A percentile compares a stretch with the other conserved stretches of the same genome.
phyloP scores from a whole-genome alignment of 192 early-diverging fungal genomes.

The Pilaira anomala region DNA sequence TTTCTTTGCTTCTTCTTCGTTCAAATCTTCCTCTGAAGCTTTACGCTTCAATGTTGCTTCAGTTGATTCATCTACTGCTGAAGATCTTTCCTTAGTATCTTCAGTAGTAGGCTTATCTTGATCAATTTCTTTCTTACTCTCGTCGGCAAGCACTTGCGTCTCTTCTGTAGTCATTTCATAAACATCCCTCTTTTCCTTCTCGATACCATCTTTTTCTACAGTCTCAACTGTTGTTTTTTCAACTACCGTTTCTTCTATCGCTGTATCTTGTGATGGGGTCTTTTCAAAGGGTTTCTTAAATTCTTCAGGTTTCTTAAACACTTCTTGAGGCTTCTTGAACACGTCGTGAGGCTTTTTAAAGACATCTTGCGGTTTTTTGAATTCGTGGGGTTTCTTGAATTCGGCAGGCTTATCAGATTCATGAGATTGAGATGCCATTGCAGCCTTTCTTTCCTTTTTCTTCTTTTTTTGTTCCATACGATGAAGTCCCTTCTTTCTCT shows the following conservation, averaged over 20 bases:
- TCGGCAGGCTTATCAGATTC: too few relatives aligned
- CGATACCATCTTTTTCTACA: background rate
- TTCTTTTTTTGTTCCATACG: conserved; percentile 12
- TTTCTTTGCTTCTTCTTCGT: background rate
- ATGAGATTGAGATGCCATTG: too few relatives aligned
- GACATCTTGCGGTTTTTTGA: too few relatives aligned
- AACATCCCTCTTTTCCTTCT: background rate
- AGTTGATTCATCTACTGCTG: too few relatives aligned
- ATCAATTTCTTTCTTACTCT: background rate
- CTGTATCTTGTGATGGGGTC: too few relatives aligned
- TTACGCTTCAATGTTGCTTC: conserved; percentile 7
- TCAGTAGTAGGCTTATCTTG: background rate
- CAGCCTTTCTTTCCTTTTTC: background rate
- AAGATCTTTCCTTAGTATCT: too few relatives aligned
- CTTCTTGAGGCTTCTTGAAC: too few relatives aligned
- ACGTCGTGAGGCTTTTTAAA: too few relatives aligned
- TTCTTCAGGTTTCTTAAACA: too few relatives aligned
- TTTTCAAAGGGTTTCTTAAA: too few relatives aligned
- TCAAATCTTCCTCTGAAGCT: background rate
- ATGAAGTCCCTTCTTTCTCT: conserved; percentile 10
- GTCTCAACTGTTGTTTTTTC: background rate
- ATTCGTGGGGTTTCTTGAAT: too few relatives aligned
- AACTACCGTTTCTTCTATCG: background rate
- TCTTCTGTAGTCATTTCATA: conserved; percentile 4
- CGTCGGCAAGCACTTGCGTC: background rate